Conservation (phyloP, 345 rosid species). For the Eucalyptus sideroxylon region DNA sequence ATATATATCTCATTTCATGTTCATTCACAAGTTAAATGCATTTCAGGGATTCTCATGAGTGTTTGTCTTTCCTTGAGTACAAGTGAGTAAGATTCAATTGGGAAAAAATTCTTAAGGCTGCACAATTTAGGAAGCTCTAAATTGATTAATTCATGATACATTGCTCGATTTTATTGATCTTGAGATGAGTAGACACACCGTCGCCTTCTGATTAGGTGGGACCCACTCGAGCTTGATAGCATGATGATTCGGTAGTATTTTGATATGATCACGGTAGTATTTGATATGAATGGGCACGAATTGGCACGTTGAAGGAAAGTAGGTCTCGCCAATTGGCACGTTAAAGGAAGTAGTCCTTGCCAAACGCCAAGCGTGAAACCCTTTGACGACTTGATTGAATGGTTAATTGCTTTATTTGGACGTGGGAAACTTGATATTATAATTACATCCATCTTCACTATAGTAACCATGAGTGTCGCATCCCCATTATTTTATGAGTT, state of each 20-base stretch:
- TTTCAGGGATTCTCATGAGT: rapidly evolving
- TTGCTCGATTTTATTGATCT: not conserved
- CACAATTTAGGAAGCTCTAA: rapidly evolving
- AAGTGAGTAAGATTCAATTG: too few relatives aligned
- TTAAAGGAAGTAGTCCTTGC: not conserved
- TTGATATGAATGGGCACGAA: not conserved
- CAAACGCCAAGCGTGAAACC: not conserved
- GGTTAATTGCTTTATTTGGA: not conserved
- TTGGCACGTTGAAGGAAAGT: not conserved
- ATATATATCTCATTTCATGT: too few relatives aligned
- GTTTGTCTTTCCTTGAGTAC: rapidly evolving
- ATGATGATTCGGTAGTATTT: rapidly evolving
- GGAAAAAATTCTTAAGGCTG: too few relatives aligned
- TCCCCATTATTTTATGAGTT: not conserved
- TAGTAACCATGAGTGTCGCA: not conserved
- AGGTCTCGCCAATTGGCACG: not conserved
- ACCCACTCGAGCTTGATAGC: not conserved
- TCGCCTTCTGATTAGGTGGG: not conserved
- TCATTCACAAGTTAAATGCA: too few relatives aligned
- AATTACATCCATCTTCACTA: not conserved
- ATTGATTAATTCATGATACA: too few relatives aligned
- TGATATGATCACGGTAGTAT: not conserved
- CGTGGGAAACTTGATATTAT: not conserved
- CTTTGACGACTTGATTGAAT: not conserved
- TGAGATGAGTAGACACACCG: rapidly evolving